Evolutionary conservation across 2,329 filamentous ascomycete genomes (phyloP), one percentile per base, ranked within the genome.

Genomic region (Cladophialophora psammophila): DNA sequence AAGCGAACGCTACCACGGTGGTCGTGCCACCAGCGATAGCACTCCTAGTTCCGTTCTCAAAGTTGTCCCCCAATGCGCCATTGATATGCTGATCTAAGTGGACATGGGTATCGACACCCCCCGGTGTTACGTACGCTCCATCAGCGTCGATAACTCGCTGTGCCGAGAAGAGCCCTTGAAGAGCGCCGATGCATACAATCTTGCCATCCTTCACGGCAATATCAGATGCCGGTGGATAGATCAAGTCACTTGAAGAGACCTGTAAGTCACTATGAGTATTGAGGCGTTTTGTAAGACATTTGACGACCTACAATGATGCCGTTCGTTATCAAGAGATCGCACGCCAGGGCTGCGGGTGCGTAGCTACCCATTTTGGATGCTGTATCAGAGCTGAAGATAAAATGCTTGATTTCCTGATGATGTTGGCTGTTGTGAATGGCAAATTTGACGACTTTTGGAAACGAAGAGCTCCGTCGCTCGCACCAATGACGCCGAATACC

Each of bases 21-120:
- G 87, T 89, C 2, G 82, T 87, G 31, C 86, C 86, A 12, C 86
- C 86, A 2, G 84, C 85, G 62, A 88, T 80, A 4, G 86, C 86
- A 34, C 81, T 84, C 10, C 85, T 79, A 0, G 84, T 83, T 0
- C 86, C 86, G 1, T 78, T 79, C 64, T 83, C 79, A 71, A 78
- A 84, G 10, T 75, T 79, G 62, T 84, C 82, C 2, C 80, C 77
- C 3, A 50, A 5, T 7, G 63, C 54, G 32, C 52, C 59, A 38
- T 54, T 54, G 34, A 53, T 56, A 31, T 36, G 45, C 54, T 67
- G 65, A 10, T 60, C 56, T 4, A 67, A 40, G 40, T 67, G 65
- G 18, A 63, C 60, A 35, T 67, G 65, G 5, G 65, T 60, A 34
- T 67, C 65, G 12, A 67, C 56, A 15, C 65, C 65, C 8, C 59